Evolutionary conservation across 331 rosid species (phyloP).

Genomic region (Spiraea crenata): DNA sequence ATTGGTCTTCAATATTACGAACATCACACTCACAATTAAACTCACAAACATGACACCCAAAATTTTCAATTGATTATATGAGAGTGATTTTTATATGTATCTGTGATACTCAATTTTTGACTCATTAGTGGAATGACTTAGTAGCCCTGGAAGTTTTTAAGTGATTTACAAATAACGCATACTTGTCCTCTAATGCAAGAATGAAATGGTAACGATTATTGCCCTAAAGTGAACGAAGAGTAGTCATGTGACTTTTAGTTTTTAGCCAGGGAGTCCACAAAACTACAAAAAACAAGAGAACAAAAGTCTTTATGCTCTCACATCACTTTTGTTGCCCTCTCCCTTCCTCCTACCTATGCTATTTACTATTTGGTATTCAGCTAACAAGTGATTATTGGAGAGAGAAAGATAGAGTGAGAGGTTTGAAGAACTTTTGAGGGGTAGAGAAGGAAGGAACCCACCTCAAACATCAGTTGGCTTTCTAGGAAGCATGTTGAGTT

Average conservation of each 20-base stretch:
- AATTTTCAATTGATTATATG: too few species aligned
- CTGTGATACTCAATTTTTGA: too few species aligned
- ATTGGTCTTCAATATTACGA: too few species aligned
- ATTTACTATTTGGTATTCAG: slow-evolving; percentile 1
- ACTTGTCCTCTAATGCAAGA: too few species aligned
- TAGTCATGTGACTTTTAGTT: slow-evolving; percentile 40
- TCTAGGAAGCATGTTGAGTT: slow-evolving; percentile 34
- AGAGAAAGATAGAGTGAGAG: slow-evolving; percentile 33
- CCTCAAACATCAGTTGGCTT: slow-evolving; percentile 32
- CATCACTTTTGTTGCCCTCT: neutral
- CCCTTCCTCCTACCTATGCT: slow-evolving; percentile 5
- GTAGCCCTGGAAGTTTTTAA: too few species aligned
- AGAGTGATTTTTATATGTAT: too few species aligned
- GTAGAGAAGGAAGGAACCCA: slow-evolving; percentile 34
- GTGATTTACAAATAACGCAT: too few species aligned
- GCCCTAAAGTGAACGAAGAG: slow-evolving; percentile 7
- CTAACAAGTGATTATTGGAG: slow-evolving; percentile 34
- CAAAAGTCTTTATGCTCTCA: slow-evolving; percentile 49
- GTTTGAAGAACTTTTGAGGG: slow-evolving; percentile 5
- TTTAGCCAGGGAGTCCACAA: slow-evolving; percentile 24
- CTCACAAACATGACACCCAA: too few species aligned
- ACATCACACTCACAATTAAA: too few species aligned
- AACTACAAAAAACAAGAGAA: slow-evolving; percentile 52
- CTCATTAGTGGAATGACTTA: too few species aligned
- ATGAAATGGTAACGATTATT: too few species aligned